Conservation (phyloP, 495 filamentous ascomycete species). For the Niebla homalea region DNA sequence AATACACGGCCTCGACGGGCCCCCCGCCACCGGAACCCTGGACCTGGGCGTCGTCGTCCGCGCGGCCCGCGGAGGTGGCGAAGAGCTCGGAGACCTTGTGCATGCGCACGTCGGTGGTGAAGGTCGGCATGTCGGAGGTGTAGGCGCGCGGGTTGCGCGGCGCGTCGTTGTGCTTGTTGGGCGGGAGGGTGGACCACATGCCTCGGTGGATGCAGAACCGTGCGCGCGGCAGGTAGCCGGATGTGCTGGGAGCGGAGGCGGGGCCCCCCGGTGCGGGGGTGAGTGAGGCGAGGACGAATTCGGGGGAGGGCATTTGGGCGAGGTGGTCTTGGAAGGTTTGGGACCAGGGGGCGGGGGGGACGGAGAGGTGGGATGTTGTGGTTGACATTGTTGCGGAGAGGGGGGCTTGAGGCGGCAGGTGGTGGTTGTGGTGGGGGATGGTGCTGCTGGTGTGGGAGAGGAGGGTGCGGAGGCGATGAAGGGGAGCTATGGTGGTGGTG, state of each 20-base stretch:
- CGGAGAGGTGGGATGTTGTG: slow-evolving; percentile 12
- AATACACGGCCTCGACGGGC: slow-evolving; percentile 71
- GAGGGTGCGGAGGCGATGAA: background rate
- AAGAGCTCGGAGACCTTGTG: slow-evolving; percentile 63
- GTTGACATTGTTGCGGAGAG: slow-evolving; percentile 16
- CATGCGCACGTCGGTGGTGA: slow-evolving; percentile 84
- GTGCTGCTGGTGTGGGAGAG: background rate
- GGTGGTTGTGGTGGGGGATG: background rate
- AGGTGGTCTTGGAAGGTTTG: slow-evolving; percentile 52
- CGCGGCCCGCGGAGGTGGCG: slow-evolving; percentile 25
- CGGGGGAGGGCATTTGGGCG: slow-evolving; percentile 41
- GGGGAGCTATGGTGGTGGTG: background rate
- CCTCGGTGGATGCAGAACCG: slow-evolving; percentile 68
- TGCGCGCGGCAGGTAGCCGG: slow-evolving; percentile 39
- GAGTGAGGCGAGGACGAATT: slow-evolving; percentile 62
- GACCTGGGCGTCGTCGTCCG: slow-evolving; percentile 21
- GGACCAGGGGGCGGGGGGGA: slow-evolving; percentile 50
- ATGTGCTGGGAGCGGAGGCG: slow-evolving; percentile 10
- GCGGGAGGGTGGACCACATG: slow-evolving; percentile 58
- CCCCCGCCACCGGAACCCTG: slow-evolving; percentile 49
- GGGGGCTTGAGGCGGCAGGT: background rate
- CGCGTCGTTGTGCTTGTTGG: slow-evolving; percentile 53
- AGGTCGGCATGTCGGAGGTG: slow-evolving; percentile 60
- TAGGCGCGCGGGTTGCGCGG: slow-evolving; percentile 51
- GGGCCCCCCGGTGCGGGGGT: slow-evolving; percentile 26